Conservation (phyloP, 73 alveolate genomes). For the Uronychia setigera region DNA sequence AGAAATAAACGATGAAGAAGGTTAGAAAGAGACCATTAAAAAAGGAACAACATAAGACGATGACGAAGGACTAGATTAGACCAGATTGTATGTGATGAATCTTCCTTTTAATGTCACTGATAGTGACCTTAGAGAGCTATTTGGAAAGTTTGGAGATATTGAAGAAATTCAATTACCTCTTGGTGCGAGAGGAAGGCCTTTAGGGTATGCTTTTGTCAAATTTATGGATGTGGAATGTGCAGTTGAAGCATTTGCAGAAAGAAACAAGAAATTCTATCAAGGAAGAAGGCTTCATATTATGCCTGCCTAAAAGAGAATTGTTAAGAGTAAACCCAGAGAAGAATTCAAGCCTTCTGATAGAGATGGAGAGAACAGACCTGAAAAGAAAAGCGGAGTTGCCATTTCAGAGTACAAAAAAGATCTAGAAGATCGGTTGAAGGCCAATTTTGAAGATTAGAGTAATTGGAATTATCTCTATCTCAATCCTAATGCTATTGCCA, state of each 20-base stretch:
- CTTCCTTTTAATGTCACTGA: conserved; percentile 91
- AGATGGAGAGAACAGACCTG: conserved; percentile 49
- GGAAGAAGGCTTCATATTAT: conserved; percentile 94
- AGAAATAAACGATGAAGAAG: too few species aligned
- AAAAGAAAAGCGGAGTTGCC: conserved; percentile 44
- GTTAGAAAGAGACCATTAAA: conserved; percentile 19
- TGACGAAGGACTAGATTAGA: conserved; percentile 72
- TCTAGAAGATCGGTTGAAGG: background rate
- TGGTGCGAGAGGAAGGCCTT: conserved; percentile 82
- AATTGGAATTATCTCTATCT: conserved; percentile 96
- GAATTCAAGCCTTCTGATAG: conserved; percentile 62
- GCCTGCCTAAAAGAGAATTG: conserved; percentile 86
- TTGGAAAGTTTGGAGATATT: conserved; percentile 90
- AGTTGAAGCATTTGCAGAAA: conserved; percentile 91
- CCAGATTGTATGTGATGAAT: conserved; percentile 93
- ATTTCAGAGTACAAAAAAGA: background rate
- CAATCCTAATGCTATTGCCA: conserved; percentile 94
- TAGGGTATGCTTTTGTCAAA: conserved; percentile 92
- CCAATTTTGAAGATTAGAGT: conserved; percentile 84
- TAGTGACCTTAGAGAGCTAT: conserved; percentile 84
- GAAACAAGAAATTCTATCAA: conserved; percentile 86
- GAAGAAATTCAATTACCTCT: conserved; percentile 89
- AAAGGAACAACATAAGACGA: conserved; percentile 23
- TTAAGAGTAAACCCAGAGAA: conserved; percentile 12
- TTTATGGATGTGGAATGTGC: conserved; percentile 90